Percentiles rank a stretch among this genome's conserved stretches.
These are phyloP conservation scores for Blastobotrys americana DNA, from an alignment of 805 yeast species.

Conservation along the genomic window DNA sequence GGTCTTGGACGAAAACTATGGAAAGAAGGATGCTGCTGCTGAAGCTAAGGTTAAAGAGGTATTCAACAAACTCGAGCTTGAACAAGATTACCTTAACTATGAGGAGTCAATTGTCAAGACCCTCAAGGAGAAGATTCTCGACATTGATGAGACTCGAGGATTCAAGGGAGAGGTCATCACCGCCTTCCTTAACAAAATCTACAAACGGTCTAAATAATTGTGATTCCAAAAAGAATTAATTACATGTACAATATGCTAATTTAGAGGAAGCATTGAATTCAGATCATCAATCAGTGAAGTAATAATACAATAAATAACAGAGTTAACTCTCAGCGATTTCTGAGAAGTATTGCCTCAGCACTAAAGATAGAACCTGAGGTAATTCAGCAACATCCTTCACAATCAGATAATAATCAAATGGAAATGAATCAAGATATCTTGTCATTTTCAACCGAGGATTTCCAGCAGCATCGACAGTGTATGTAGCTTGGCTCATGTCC, in stretches of 20 bases:
- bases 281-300: too few species aligned
- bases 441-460: conserved; percentile 66
- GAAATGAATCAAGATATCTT: conserved; percentile 86
- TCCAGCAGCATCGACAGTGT: conserved; percentile 57
- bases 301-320: too few species aligned
- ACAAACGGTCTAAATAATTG: conserved; percentile 88
- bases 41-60: conserved; percentile 68
- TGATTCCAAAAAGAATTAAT: too few species aligned
- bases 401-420: conserved; percentile 94
- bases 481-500: conserved; percentile 91
- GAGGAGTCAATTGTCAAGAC: conserved; percentile 71
- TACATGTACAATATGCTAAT: too few species aligned
- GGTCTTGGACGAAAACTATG: conserved; percentile 81
- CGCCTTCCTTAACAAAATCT: conserved; percentile 79
- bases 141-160: conserved; percentile 86
- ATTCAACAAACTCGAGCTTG: conserved; percentile 67
- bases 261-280: too few species aligned
- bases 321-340: conserved; percentile 43
- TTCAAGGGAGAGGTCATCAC: conserved; percentile 81
- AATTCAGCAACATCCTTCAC: conserved; percentile 82
- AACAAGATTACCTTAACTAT: conserved; percentile 63
- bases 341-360: conserved; percentile 85
- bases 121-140: conserved; percentile 56
- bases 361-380: conserved; percentile 84
- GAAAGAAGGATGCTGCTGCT: conserved; percentile 61